phyloP scores from a whole-genome alignment of 2,329 filamentous ascomycete genomes.

The Alternaria brassicae region DNA sequence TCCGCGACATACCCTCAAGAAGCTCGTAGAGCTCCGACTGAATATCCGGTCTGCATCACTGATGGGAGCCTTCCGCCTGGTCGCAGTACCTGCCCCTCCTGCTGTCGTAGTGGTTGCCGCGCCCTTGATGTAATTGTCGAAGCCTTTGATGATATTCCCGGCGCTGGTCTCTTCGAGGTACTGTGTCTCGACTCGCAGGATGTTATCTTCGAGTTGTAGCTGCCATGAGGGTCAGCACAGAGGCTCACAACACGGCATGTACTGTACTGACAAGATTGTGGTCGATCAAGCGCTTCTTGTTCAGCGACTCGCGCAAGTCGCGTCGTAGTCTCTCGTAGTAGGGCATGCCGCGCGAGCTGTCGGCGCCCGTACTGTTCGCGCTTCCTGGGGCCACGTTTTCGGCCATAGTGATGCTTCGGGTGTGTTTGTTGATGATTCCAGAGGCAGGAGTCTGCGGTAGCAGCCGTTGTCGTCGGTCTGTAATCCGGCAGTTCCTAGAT shows the following conservation, averaged over 20 bases:
- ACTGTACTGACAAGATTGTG: constrained; percentile 61
- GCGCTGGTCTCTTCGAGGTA: constrained; percentile 86
- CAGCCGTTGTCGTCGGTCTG: constrained; percentile 1
- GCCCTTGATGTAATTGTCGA: constrained; percentile 98
- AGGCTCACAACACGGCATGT: constrained; percentile 3
- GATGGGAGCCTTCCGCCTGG: constrained; percentile 68
- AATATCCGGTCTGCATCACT: constrained; percentile 78
- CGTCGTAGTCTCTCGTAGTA: constrained; percentile 77
- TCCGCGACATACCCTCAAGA: constrained; percentile 44
- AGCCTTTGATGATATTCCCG: constrained; percentile 96
- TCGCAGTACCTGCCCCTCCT: constrained; percentile 47
- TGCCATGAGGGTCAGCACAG: constrained; percentile 41
- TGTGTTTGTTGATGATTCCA: background rate
- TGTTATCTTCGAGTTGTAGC: constrained; percentile 76
- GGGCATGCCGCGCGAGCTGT: constrained; percentile 61
- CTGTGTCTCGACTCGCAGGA: constrained; percentile 80
- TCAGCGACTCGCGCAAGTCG: constrained; percentile 70
- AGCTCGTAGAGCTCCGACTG: constrained; percentile 53
- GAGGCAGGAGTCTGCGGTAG: background rate
- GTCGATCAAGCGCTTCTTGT: constrained; percentile 70
- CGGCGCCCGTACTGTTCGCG: constrained; percentile 47
- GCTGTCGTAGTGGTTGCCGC: constrained; percentile 64
- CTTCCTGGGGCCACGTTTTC: constrained; percentile 56
- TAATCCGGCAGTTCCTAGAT: constrained; percentile 9
- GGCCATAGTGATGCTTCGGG: constrained; percentile 49